These are phyloP conservation scores for Peterozyma toletana DNA, from an alignment of 805 yeast species.

Conservation along the genomic window DNA sequence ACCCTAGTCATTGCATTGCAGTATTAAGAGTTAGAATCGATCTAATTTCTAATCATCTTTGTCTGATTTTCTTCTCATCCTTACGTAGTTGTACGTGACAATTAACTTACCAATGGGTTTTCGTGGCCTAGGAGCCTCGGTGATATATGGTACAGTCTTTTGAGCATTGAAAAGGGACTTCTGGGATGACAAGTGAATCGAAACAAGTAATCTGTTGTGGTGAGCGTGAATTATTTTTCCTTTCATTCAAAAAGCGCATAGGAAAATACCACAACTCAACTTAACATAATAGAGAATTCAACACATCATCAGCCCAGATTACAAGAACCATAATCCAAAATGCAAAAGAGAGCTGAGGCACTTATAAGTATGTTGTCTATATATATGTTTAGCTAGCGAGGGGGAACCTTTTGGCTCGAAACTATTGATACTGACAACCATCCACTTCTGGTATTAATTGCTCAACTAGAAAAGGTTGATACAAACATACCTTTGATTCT, in stretches of 20 bases:
- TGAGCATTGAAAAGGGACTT: too few species aligned
- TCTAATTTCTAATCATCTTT: neutral
- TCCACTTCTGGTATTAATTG: neutral
- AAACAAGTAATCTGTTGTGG: too few species aligned
- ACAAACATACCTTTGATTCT: conserved; percentile 42
- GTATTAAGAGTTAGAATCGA: conserved; percentile 8
- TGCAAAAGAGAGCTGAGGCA: conserved; percentile 39
- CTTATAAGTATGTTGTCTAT: conserved; percentile 25
- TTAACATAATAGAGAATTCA: too few species aligned
- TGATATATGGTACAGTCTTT: neutral
- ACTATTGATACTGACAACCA: too few species aligned
- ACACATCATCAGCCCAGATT: too few species aligned
- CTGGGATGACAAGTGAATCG: too few species aligned
- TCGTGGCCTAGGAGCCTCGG: conserved; percentile 24
- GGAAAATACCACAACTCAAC: too few species aligned
- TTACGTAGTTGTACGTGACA: neutral
- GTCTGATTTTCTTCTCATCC: neutral
- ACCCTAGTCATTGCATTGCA: conserved; percentile 30
- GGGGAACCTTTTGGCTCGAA: neutral
- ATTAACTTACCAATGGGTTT: conserved; percentile 44
- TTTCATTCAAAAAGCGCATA: too few species aligned
- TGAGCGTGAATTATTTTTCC: too few species aligned
- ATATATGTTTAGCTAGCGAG: conserved; percentile 10
- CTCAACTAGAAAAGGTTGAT: conserved; percentile 36
- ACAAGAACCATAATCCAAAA: too few species aligned